Conservation (phyloP, 495 filamentous ascomycete species). For the Penicillium longicatenatum region DNA sequence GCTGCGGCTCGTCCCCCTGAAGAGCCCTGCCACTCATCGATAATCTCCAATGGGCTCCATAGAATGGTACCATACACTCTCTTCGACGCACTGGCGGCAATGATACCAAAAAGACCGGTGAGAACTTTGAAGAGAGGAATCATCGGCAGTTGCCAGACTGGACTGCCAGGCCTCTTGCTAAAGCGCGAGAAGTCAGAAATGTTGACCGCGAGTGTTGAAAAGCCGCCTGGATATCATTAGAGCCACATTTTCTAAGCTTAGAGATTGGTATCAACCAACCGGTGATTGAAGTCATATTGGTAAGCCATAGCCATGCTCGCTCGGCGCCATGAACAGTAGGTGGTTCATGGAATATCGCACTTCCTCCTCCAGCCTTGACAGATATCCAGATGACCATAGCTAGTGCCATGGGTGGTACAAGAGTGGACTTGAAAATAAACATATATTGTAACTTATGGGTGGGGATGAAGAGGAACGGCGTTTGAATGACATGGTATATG, state of each 20-base stretch:
- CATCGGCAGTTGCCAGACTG: constrained; percentile 57
- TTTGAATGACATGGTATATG: constrained; percentile 50
- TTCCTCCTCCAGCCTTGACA: neutral
- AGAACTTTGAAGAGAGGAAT: constrained; percentile 60
- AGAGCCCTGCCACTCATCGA: neutral
- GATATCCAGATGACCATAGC: neutral
- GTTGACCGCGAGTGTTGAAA: constrained; percentile 46
- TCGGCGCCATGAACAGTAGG: constrained; percentile 16
- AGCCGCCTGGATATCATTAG: neutral
- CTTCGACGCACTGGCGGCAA: neutral
- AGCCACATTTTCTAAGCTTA: neutral
- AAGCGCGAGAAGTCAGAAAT: constrained; percentile 65
- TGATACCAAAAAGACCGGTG: constrained; percentile 43
- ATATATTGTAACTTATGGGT: constrained; percentile 52
- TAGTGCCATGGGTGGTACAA: constrained; percentile 13
- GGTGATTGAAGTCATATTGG: constrained; percentile 20
- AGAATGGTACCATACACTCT: neutral
- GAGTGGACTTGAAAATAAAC: constrained; percentile 51
- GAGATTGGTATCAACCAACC: neutral
- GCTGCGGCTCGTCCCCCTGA: neutral
- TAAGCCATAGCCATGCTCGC: constrained; percentile 17
- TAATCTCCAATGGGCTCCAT: neutral
- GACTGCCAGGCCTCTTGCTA: constrained; percentile 49
- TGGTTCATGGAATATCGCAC: neutral
- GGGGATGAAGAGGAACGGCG: constrained; percentile 51